These are phyloP conservation scores for Persicaria tinctoria DNA, from an alignment of 148 eudicot genomes.

Conservation along the genomic window DNA sequence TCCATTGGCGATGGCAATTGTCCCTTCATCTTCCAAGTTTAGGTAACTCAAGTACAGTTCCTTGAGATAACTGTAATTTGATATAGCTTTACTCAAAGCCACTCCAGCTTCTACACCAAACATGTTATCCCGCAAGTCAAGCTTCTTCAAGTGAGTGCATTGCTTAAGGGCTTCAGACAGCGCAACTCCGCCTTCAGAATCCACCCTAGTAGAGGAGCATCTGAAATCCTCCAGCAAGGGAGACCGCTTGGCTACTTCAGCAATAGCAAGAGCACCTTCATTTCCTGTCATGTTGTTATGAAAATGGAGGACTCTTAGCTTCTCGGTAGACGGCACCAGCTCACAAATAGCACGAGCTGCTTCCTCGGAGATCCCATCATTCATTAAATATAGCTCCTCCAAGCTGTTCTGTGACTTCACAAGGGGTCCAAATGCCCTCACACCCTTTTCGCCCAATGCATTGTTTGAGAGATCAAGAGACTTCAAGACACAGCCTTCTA, in stretches of 20 bases:
- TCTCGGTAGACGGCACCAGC: constrained; percentile 45
- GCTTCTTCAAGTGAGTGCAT: constrained; percentile 39
- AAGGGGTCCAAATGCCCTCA: constrained; percentile 53
- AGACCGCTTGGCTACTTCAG: constrained; percentile 39
- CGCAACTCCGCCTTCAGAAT: constrained; percentile 45
- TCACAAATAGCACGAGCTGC: constrained; percentile 58
- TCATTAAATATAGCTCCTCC: constrained; percentile 53
- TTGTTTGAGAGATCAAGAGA: constrained; percentile 49
- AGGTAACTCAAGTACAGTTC: constrained; percentile 54
- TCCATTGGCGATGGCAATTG: constrained; percentile 38
- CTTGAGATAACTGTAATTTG: constrained; percentile 28
- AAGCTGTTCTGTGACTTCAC: constrained; percentile 37
- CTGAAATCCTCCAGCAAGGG: constrained; percentile 53
- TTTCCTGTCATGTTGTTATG: constrained; percentile 71
- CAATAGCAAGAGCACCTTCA: constrained; percentile 52
- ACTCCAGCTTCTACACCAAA: constrained; percentile 55
- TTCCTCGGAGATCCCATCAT: constrained; percentile 57
- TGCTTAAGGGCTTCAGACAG: constrained; percentile 42
- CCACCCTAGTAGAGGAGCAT: constrained; percentile 62
- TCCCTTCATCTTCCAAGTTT: constrained; percentile 56
- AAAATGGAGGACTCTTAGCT: constrained; percentile 50
- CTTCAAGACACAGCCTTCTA: constrained; percentile 42
- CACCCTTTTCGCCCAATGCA: constrained; percentile 68
- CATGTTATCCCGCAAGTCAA: constrained; percentile 55
- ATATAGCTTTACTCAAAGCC: constrained; percentile 36